Base-by-base conservation (phyloP, 441 rosid genomes). In the Erysimum pusillum region DNA sequence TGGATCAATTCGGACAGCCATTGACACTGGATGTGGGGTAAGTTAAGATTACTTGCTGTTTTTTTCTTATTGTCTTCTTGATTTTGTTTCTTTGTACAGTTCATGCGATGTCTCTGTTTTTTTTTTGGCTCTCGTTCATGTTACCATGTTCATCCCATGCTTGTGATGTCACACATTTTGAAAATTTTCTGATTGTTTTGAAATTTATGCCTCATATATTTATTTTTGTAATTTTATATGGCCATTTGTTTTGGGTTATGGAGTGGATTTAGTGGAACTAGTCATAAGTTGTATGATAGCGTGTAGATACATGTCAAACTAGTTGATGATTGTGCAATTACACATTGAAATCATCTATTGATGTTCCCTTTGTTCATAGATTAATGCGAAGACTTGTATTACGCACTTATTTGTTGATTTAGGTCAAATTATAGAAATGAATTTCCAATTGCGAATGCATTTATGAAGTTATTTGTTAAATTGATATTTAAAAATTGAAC, bases 11-110 rank as follows among this genome's bases (percentile, higher is more conserved):
- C 76, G 91, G 61, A 89, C 94, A 60, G 94, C 91, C 85, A 84
- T 87, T 51, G 94, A 89, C 61, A 89, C 94, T 13, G 94, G 94
- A 9, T 89, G 94, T 71, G 94, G 94, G 88, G 93, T 89, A 85
- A 76, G 84, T 80, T 75, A 5, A 48, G 3, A 7, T 18, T 14
- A 18, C 9, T 5, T 9, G 9, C 44, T 53, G 36, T 69, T 53
- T 12, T 54, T 25, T 58, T 39, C 20, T 63, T 28, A 35, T 63
- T 58, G 2, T 39, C 20, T 63, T 28, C 42, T 63, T 58, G 2
- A 3, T 45, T 20, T 58, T 59, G 3, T 64, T 58, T 59, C 35
- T 61, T 51, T 60, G 56, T 61, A 34, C 42, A 53, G 6, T 69
- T 35, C 52, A 22, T 76, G 68, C 68, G 54, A 34, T 53, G 69